Evolutionary conservation across 306 rosid genomes (phyloP), one percentile per base, ranked within the genome.

Genomic region (Calophaca sinica): DNA sequence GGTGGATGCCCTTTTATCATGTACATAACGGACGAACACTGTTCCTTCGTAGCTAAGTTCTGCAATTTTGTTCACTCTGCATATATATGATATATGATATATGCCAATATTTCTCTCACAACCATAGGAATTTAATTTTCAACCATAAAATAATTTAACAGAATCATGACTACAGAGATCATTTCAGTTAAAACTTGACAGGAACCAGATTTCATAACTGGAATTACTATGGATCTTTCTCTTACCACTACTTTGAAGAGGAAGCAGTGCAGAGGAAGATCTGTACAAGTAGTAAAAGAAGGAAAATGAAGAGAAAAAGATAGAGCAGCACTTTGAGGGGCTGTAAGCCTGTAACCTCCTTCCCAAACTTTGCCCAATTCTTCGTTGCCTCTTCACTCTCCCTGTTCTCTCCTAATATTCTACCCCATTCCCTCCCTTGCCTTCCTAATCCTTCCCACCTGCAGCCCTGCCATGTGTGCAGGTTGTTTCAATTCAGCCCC

Each of bases 161-260:
- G 42, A 49, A 29, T 35, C 63, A 51, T 13, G 50, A 51, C 38
- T 38, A 29, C n/a, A 48, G 48, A 48, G 62, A 29, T 6, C 20
- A 52, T 42, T 72, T 31, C 59, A 72, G 62, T 41, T 53, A 64
- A 36, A 70, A 70, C 6, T n/a, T 71, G 29, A 72, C 41, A 39
- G 31, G 4, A 69, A 69, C 26, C 7, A 3, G 13, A 53, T 52
- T 36, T 53, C 33, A 52, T 10, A 70, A 52, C 62, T 68, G 48
- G 32, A 50, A 68, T 76, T 9, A n/a, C 20, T 12, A 7, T 44
- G 6, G 42, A 68, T 58, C 31, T 76, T 44, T 67, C 58, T 39
- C 50, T 48, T 36, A 58, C 35, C 8, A 12, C 69, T 26, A 60
- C 70, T 46, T 36, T 20, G 32, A 68, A 58, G 70, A 58, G 7